Base-by-base conservation (phyloP, 306 rosid species). In the Trifolium subterraneum region DNA sequence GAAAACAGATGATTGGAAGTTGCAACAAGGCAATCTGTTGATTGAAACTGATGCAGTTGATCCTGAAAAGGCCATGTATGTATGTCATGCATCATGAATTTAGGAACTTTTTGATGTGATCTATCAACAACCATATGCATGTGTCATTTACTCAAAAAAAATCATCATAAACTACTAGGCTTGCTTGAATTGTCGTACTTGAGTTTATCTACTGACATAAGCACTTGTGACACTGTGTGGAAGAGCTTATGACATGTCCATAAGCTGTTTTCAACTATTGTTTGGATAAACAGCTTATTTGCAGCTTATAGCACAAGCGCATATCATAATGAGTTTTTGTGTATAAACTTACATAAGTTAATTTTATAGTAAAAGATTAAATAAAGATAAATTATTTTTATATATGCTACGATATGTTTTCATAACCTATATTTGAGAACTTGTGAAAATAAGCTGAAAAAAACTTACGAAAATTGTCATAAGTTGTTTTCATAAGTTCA, bases 1-100 rank as follows among this genome's bases (percentile, higher is more conserved):
- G 44, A 83, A 88, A 84, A 87, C 75, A 87, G 93, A 91, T 73
- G 97, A 94, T 13, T 87, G 97, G 97, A 94, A 87, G 84, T 29
- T 80, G 79, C 84, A 85, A 74, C 97, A 91, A 80, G 97, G 99
- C 39, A 90, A 90, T 64, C 79, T 92, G 27, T 90, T 87, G 74
- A 84, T 86, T 79, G 97, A 94, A 71, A 87, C 79, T 52, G 92
- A 88, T 48, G 91, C 87, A 16, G 84, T 60, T 73, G 99, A 91
- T 27, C 90, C 90, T 50, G 97, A 92, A 86, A 90, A 89, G 82
- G 87, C 88, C 66, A 78, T 88, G 96, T 71, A 79, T 87, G 98
- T 90, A 80, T 58, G 64, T 58, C 16, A 55, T 44, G 88, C 78
- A 76, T 39, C 22, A 79, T 54, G 63, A 35, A 54, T 15, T 31